phyloP scores from a whole-genome alignment of 2,329 filamentous ascomycete genomes.

The Ustilaginoidea virens region DNA sequence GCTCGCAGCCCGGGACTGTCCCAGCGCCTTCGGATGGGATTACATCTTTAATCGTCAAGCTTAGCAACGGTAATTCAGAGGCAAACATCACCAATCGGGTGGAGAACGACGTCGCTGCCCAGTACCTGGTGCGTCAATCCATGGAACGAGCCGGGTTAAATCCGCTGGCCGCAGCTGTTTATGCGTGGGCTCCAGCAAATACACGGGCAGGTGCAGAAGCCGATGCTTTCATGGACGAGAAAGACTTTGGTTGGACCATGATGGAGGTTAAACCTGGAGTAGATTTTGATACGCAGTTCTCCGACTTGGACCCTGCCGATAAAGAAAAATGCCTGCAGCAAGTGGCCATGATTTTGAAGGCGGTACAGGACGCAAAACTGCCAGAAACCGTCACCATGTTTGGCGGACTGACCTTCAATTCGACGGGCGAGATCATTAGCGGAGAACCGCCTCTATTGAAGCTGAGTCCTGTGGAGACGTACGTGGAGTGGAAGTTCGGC shows the following conservation, averaged over 20 bases:
- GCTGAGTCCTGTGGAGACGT: constrained; percentile 8
- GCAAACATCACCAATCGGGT: constrained; percentile 13
- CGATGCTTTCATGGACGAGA: constrained; percentile 2
- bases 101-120: constrained; percentile 13
- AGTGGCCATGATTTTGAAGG: constrained; percentile 9
- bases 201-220: background rate
- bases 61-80: constrained; percentile 11
- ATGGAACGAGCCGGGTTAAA: constrained; percentile 3
- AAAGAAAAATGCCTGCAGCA: constrained; percentile 8
- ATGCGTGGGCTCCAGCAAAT: constrained; percentile 7
- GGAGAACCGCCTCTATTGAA: constrained; percentile 6
- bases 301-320: constrained; percentile 3
- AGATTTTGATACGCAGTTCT: constrained; percentile 9
- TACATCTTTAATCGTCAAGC: constrained; percentile 8
- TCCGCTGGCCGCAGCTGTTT: constrained; percentile 10
- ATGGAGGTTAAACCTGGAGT: constrained; percentile 11
- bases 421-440: constrained; percentile 6
- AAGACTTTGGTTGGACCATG: constrained; percentile 10
- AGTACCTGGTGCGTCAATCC: constrained; percentile 8
- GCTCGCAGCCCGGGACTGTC: constrained; percentile 6
- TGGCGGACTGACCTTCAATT: constrained; percentile 10
- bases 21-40: constrained; percentile 5
- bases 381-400: constrained; percentile 6
- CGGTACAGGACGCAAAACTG: constrained; percentile 7
- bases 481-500: constrained; percentile 6